Conservation (phyloP, 352 stramenopile species). For the Pythium monospermum region DNA sequence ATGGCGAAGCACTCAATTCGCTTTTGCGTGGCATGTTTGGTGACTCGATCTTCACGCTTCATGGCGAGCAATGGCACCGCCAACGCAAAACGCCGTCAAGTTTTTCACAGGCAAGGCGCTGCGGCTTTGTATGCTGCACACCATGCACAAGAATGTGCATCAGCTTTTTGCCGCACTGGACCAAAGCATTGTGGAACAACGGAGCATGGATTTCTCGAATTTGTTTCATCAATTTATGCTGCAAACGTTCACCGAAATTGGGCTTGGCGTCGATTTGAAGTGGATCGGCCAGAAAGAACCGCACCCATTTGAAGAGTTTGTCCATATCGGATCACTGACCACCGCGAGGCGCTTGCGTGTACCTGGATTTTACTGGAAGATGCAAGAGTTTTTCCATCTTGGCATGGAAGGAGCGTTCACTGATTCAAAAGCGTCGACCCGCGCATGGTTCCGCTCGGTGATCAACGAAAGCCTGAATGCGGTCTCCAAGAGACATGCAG, state of each 20-base stretch:
- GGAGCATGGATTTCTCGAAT: constrained; percentile 18
- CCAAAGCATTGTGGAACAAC: neutral
- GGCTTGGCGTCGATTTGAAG: constrained; percentile 42
- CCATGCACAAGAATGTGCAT: constrained; percentile 11
- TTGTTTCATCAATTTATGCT: constrained; percentile 42
- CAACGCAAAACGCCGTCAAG: constrained; percentile 25
- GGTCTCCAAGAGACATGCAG: constrained; percentile 7
- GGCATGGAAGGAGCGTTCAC: constrained; percentile 32
- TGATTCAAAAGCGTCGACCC: constrained; percentile 20
- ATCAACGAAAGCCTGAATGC: constrained; percentile 25
- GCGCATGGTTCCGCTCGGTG: constrained; percentile 35
- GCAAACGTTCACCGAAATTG: constrained; percentile 47
- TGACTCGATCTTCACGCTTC: constrained; percentile 15
- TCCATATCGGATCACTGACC: constrained; percentile 27
- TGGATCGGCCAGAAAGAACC: constrained; percentile 27
- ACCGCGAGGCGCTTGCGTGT: constrained; percentile 39
- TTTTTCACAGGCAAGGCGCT: constrained; percentile 30
- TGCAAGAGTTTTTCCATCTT: constrained; percentile 39
- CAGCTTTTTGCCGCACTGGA: constrained; percentile 13
- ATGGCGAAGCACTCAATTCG: constrained; percentile 14
- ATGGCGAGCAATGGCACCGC: constrained; percentile 26
- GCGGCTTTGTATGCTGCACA: constrained; percentile 16
- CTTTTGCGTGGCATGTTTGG: constrained; percentile 21
- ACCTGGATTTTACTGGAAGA: constrained; percentile 45
- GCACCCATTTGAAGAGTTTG: constrained; percentile 37